Evolutionary conservation across 148 eudicot genomes (phyloP).

Genomic region (Selenicereus undatus): DNA sequence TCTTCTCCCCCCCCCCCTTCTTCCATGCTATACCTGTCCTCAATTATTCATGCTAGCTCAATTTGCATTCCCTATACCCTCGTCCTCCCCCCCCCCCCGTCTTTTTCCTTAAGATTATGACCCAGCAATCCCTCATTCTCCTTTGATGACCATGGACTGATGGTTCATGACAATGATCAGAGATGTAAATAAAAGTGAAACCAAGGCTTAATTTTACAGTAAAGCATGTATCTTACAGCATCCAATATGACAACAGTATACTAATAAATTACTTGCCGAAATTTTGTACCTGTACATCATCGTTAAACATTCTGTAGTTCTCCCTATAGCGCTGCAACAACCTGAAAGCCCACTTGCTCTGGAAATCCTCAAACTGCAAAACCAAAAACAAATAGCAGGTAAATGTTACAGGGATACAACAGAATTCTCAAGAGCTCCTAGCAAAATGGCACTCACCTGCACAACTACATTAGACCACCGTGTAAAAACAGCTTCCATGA

Average conservation of each 20-base stretch:
- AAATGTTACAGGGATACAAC: neutral
- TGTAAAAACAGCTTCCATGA: conserved; percentile 94
- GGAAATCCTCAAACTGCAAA: conserved; percentile 95
- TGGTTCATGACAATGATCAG: neutral
- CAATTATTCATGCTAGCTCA: neutral
- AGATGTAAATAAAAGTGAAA: neutral
- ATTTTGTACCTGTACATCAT: conserved; percentile 81
- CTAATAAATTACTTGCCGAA: neutral
- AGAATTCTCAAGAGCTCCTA: neutral
- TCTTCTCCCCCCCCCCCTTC: neutral
- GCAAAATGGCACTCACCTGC: conserved; percentile 44
- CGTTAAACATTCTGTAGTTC: conserved; percentile 93
- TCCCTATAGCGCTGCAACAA: conserved; percentile 88
- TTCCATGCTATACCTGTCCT: neutral
- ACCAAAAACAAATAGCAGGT: neutral
- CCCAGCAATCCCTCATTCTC: neutral
- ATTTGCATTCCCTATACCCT: neutral
- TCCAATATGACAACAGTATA: conserved; percentile 4
- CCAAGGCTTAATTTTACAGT: neutral
- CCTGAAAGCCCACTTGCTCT: conserved; percentile 98
- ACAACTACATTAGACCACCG: conserved; percentile 98
- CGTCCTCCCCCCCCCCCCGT: neutral
- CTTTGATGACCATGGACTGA: neutral
- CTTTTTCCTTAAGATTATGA: neutral
- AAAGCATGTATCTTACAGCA: neutral